Percentiles rank a stretch among this genome's conserved stretches.
Conservation (phyloP, 73 alveolate genomes). For the Paramecium sexaurelia region DNA sequence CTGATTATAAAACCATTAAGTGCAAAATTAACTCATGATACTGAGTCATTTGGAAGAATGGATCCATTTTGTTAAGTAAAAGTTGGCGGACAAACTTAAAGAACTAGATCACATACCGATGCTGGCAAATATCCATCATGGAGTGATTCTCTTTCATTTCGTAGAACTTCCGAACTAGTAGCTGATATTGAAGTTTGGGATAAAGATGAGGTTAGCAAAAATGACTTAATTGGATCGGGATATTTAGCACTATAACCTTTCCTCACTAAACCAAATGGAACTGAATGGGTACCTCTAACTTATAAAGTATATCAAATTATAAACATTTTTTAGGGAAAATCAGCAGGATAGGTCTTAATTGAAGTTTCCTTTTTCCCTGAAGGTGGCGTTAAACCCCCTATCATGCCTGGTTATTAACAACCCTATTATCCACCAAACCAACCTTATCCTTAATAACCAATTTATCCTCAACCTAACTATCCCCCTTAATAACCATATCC, state of each 20-base stretch:
- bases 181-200: slow-evolving; percentile 58
- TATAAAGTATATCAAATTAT: neutral
- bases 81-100: slow-evolving; percentile 26
- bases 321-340: neutral
- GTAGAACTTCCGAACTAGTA: neutral
- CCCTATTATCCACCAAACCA: slow-evolving; percentile 32
- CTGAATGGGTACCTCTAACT: slow-evolving; percentile 28
- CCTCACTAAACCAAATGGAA: neutral
- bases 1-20: slow-evolving; percentile 25
- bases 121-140: slow-evolving; percentile 61
- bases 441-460: neutral
- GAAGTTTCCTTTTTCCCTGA: neutral
- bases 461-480: neutral
- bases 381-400: neutral
- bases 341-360: neutral
- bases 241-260: neutral
- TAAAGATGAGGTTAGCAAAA: slow-evolving; percentile 33
- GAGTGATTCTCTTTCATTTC: slow-evolving; percentile 47
- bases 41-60: slow-evolving; percentile 47
- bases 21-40: slow-evolving; percentile 54
- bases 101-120: slow-evolving; percentile 38
- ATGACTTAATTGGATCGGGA: slow-evolving; percentile 35
- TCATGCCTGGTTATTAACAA: slow-evolving; percentile 1
- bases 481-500: neutral
- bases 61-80: slow-evolving; percentile 45